These are phyloP conservation scores for Phytophthora multivora DNA, from an alignment of 352 stramenopile species.

Conservation along the genomic window DNA sequence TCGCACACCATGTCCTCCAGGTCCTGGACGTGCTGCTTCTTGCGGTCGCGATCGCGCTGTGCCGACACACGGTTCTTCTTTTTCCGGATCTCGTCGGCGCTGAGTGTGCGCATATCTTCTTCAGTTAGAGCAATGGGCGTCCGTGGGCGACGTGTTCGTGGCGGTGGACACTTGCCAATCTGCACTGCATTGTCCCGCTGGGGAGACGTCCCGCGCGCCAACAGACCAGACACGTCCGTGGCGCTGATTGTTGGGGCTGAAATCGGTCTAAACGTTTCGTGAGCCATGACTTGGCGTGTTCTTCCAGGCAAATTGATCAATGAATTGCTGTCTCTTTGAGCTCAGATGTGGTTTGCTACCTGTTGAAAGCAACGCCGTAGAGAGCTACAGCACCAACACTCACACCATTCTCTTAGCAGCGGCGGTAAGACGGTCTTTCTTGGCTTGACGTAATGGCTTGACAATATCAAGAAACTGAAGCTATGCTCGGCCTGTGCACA, in stretches of 20 bases:
- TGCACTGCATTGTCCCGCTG: slow-evolving; percentile 26
- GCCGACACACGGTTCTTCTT: slow-evolving; percentile 75
- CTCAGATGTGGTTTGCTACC: slow-evolving; percentile 7
- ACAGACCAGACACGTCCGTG: slow-evolving; percentile 32
- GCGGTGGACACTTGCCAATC: slow-evolving; percentile 34
- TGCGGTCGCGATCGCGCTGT: slow-evolving; percentile 58
- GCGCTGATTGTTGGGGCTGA: slow-evolving; percentile 29
- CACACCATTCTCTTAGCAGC: slow-evolving; percentile 4
- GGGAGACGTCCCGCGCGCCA: slow-evolving; percentile 28
- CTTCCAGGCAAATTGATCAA: slow-evolving; percentile 26
- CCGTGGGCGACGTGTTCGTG: slow-evolving; percentile 41
- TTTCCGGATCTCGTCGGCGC: slow-evolving; percentile 56
- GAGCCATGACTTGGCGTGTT: slow-evolving; percentile 18
- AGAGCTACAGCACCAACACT: slow-evolving; percentile 29
- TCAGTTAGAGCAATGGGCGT: slow-evolving; percentile 56
- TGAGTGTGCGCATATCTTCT: slow-evolving; percentile 44
- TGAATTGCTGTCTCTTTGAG: slow-evolving; percentile 9
- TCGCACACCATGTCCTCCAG: slow-evolving; percentile 62
- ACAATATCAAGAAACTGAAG: slow-evolving; percentile 35
- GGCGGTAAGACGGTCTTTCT: slow-evolving; percentile 3
- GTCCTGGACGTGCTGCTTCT: slow-evolving; percentile 60
- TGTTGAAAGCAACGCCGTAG: neutral
- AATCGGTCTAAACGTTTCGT: slow-evolving; percentile 23
- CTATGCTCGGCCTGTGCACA: slow-evolving; percentile 1
- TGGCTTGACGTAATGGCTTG: slow-evolving; percentile 29